Conservation (phyloP, 1,284 basidiomycete species). For the Spongiforma sp. region DNA sequence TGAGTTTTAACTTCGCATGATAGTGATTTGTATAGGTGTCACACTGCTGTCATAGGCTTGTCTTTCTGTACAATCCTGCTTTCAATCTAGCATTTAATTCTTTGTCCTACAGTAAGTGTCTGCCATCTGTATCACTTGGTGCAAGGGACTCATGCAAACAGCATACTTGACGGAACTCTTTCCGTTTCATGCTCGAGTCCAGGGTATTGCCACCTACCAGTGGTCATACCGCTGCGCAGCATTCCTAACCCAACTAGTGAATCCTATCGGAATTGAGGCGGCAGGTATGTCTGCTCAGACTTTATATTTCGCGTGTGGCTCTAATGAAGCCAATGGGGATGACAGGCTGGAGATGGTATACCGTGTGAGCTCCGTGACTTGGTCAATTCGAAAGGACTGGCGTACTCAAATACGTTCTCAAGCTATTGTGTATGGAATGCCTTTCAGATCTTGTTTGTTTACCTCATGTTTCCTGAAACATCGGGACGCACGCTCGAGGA, state of each 20-base stretch:
- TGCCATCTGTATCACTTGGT: not conserved
- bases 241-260: slow-evolving; percentile 14
- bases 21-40: not conserved
- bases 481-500: slow-evolving; percentile 59
- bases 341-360: slow-evolving; percentile 23
- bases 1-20: not conserved
- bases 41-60: not conserved
- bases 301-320: not conserved
- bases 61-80: not conserved
- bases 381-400: not conserved
- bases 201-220: slow-evolving; percentile 21
- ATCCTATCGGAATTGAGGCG: slow-evolving; percentile 21
- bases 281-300: slow-evolving; percentile 5
- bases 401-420: not conserved
- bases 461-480: slow-evolving; percentile 60
- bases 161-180: slow-evolving; percentile 28
- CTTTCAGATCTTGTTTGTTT: slow-evolving; percentile 53
- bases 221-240: slow-evolving; percentile 12
- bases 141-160: not conserved
- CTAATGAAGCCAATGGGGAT: not conserved
- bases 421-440: slow-evolving; percentile 49
- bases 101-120: not conserved
- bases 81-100: not conserved
- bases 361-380: slow-evolving; percentile 10
- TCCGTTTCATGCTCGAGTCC: slow-evolving; percentile 24